Base-by-base conservation (phyloP, 495 filamentous ascomycete species). In the Aspergillus indologenus region DNA sequence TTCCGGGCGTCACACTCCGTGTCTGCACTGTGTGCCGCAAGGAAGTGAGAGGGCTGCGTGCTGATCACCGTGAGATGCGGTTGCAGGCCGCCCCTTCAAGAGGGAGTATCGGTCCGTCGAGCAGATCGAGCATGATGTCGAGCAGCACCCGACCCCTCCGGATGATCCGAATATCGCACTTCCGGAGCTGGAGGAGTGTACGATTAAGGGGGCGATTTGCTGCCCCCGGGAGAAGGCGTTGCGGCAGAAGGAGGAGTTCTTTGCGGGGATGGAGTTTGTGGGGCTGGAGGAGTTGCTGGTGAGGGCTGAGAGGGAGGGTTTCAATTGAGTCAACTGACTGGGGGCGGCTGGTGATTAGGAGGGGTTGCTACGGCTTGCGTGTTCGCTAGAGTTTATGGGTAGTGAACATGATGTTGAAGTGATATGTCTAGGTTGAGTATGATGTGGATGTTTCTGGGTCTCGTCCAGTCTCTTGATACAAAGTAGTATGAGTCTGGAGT, bases 241-340 rank as follows among this genome's bases (percentile, higher is more conserved):
- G 18, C 11, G 29, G 49, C 54, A 58, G 60, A 15, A 43, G 7
- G 49, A 61, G 60, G 26, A 54, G 44, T 61, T 42, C 22, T 61
- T 61, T 20, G 48, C 49, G 6, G 50, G 20, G 9, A 17, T 61
- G 11, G 11, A 44, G 26, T 61, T 61, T 34, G 1, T 54, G 44
- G n/a, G 22, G 4, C 0, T 61, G 1, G 54, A 58, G n/a, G 54
- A 45, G 42, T 50, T 61, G 34, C 26, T 61, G 47, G 53, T 2
- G 47, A 46, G 21, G 22, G 59, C 47, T 7, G 51, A 43, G 52
- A 20, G 9, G 44, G 18, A 20, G 45, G 54, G 44, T 0, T 46
- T 19, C 48, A 20, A 45, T 40, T 56, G 19, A 34, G n/a, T n/a
- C n/a, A n/a, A n/a, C n/a, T n/a, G n/a, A n/a, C n/a, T n/a, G n/a